Evolutionary conservation across 352 stramenopile genomes (phyloP), one percentile per base, ranked within the genome.

Genomic region (Aphanomyces stellatus): DNA sequence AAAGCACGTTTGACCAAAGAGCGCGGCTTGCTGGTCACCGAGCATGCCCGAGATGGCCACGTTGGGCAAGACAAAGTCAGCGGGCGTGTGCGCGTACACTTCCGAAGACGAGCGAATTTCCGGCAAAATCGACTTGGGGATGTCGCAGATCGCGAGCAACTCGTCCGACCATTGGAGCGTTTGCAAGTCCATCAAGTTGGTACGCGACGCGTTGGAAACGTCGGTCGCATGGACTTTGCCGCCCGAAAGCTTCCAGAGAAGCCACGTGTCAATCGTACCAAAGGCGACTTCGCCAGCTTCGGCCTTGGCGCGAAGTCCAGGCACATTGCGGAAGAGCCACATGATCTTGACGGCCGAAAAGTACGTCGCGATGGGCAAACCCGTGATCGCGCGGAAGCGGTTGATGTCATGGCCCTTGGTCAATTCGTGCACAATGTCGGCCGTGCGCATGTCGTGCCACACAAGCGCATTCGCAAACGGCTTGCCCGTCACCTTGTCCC

Each of bases 381-480:
- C 97, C 4, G 96, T 99, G 53, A 86, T 71, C 11, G 75, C 51
- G 51, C 84, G 84, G 73, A 92, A 92, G 48, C 84, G 80, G 74
- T 91, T 81, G 25, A 77, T 71, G 35, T 78, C 78, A 42, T 86
- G 74, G 35, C 80, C 79, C 69, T 85, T 85, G 71, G 88, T 88
- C 10, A 90, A 69, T 27, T 77, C 78, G 71, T 92, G 78, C 34
- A 92, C 84, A 69, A 99, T 98, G 61, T 82, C 72, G n/a, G 81
- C 78, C 5, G 96, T 99, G 34, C 97, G 87, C 46, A 87, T 93
- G 72, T 99, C 96, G 76, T 99, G 97, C 97, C 97, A 99, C 24
- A 99, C 96, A 71, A 99, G 98, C 31, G 97, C 96, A 74, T 98
- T 98, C 79, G 98, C 95, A 48, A 99, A 91, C n/a, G 97, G 91